Conservation (phyloP, 116 monocot species). For the Posidonia oceanica region DNA sequence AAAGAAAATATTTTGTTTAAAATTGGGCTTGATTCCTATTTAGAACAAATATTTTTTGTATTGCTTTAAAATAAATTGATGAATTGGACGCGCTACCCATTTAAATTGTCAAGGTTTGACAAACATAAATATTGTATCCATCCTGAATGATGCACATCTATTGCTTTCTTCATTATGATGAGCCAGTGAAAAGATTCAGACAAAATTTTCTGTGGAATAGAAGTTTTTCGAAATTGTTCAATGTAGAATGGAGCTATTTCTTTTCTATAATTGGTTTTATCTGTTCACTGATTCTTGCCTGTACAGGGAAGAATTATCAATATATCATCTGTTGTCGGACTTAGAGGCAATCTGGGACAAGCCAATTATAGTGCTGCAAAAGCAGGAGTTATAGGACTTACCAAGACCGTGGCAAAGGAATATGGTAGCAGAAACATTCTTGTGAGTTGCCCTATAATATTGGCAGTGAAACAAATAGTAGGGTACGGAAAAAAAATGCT, state of each 20-base stretch:
- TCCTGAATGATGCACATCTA: no score
- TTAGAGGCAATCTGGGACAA: conserved; percentile 80
- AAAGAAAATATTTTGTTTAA: no score
- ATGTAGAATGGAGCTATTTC: not conserved
- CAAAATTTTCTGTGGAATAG: no score
- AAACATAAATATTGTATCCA: no score
- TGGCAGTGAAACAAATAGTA: not conserved
- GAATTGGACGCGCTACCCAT: no score
- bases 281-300: conserved; percentile 2
- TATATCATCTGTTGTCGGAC: conserved; percentile 93
- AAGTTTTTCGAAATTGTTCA: not conserved
- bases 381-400: conserved; percentile 92
- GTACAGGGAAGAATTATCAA: conserved; percentile 87
- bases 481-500: not conserved
- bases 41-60: no score
- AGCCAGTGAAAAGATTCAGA: no score
- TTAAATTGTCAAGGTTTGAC: no score
- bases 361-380: conserved; percentile 97
- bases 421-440: conserved; percentile 94
- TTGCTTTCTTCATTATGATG: no score
- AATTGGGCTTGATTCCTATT: no score
- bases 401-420: conserved; percentile 82
- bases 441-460: conserved; percentile 24
- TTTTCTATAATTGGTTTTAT: not conserved
- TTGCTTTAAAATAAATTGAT: no score